Base-by-base conservation (phyloP, 176 grass and related monocot genomes). In the Ensete ventricosum region DNA sequence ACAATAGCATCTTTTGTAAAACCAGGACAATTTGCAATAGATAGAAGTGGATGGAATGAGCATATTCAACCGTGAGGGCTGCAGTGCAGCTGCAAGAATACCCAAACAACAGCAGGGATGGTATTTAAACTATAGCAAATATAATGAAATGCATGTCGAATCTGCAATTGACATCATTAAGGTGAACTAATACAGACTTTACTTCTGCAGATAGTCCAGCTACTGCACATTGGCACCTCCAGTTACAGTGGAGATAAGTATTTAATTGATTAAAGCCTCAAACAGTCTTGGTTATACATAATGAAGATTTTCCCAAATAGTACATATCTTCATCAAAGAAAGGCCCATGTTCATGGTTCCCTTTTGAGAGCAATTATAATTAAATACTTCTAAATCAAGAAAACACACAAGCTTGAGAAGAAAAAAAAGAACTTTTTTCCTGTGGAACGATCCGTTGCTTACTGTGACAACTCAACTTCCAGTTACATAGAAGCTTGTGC, bases 291-390 rank as follows among this genome's bases (percentile, higher is more conserved):
- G 34, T 43, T 43, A 43, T 43, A 43, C 34, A 43, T 43, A 4
- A 43, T 0, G 4, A 43, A 43, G 34, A 43, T 43, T 43, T 96
- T 90, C 76, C 92, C 93, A 81, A 88, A 88, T 14, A 96, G 89
- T 81, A 76, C 89, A 96, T 83, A 96, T 84, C 75, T 89, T 89
- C 12, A 85, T 92, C 93, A 96, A 90, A 67, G 92, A 92, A 72
- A 96, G 83, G 79, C 92, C 89, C 93, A 96, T 96, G 67, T 96
- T 89, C 49, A 96, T 96, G 5, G 89, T 92, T 20, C 93, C 93
- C 34, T 92, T 78, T 80, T 80, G 83, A 50, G 1, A 84, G 34
- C 73, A 69, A 1, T 9, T 6, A 62, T 17, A n/a, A n/a, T 58
- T 8, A 62, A 6, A n/a, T 17, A 19, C 20, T 14, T 14, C 0